Percentiles rank a stretch among this genome's conserved stretches.
phyloP scores from a whole-genome alignment of 2,329 filamentous ascomycete genomes.

The Aspergillus quadricinctus region DNA sequence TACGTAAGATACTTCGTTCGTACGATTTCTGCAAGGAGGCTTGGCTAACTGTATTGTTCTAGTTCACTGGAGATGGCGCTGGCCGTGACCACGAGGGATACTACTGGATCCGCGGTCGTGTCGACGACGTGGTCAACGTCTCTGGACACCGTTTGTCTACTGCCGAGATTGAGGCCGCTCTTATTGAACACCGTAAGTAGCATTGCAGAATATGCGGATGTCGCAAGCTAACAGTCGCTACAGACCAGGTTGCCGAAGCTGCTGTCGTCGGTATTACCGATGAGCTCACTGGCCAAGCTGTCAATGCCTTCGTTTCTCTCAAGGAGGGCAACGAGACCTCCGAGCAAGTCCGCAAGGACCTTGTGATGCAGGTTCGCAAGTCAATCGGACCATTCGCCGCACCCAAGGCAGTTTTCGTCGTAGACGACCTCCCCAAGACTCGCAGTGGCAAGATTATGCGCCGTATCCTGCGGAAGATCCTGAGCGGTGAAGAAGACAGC shows the following conservation, averaged over 20 bases:
- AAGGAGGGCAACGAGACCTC: constrained; percentile 75
- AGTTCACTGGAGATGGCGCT: constrained; percentile 70
- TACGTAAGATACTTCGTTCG: constrained; percentile 63
- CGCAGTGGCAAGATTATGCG: constrained; percentile 99
- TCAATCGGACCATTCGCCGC: constrained; percentile 97
- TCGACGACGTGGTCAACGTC: constrained; percentile 98
- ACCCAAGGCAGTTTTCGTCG: constrained; percentile 85
- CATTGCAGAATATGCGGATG: neutral
- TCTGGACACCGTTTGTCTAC: constrained; percentile 94
- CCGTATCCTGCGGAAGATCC: constrained; percentile 91
- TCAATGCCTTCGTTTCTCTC: constrained; percentile 92
- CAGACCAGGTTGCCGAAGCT: constrained; percentile 70
- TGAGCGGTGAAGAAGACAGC: constrained; percentile 95
- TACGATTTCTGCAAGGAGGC: too few species aligned
- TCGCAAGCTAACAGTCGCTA: constrained; percentile 14
- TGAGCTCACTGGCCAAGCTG: constrained; percentile 92
- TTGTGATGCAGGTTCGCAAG: constrained; percentile 91
- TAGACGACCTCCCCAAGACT: constrained; percentile 95
- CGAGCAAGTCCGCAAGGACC: constrained; percentile 85
- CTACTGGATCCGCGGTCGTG: constrained; percentile 98
- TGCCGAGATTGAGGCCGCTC: constrained; percentile 93
- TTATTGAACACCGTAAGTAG: constrained; percentile 74
- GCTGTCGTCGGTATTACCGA: constrained; percentile 91
- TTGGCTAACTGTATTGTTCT: constrained; percentile 9
- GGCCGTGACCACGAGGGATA: constrained; percentile 96